Evolutionary conservation across 2,329 filamentous ascomycete genomes (phyloP).

Genomic region (Septoria linicola): DNA sequence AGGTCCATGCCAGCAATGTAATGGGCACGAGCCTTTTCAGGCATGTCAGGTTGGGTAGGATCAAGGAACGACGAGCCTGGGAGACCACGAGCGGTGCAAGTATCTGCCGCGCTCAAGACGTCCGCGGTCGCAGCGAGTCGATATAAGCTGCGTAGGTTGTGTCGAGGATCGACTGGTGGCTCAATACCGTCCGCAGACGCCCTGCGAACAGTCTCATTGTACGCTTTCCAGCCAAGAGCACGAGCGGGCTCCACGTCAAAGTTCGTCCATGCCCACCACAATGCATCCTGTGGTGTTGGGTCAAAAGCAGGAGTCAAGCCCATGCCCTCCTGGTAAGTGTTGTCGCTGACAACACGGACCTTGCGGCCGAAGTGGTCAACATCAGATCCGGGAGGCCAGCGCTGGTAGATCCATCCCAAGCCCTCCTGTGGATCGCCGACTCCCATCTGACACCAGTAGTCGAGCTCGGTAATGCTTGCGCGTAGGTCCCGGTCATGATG

Average conservation of each 20-base stretch:
- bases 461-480: slow-evolving; percentile 76
- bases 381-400: slow-evolving; percentile 72
- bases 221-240: slow-evolving; percentile 43
- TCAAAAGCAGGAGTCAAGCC: slow-evolving; percentile 57
- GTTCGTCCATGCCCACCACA: slow-evolving; percentile 64
- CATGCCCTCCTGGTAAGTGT: slow-evolving; percentile 76
- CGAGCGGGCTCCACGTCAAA: slow-evolving; percentile 55
- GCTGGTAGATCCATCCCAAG: slow-evolving; percentile 82
- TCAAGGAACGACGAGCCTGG: slow-evolving; percentile 53
- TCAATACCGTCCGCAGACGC: background rate
- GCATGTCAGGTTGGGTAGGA: slow-evolving; percentile 59
- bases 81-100: slow-evolving; percentile 54
- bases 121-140: slow-evolving; percentile 58
- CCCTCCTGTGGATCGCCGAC: slow-evolving; percentile 86
- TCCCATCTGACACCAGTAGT: slow-evolving; percentile 96
- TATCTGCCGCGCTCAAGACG: slow-evolving; percentile 64
- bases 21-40: slow-evolving; percentile 53
- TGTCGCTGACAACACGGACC: slow-evolving; percentile 75
- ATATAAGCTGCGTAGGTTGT: slow-evolving; percentile 40
- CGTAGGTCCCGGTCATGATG: slow-evolving; percentile 72
- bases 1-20: slow-evolving; percentile 56
- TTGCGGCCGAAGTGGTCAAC: slow-evolving; percentile 65
- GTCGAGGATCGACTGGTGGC: slow-evolving; percentile 24
- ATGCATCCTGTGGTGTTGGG: slow-evolving; percentile 60
- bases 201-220: background rate